Base-by-base conservation (phyloP, 805 yeast species). In the Kodamaea jinghongensis region DNA sequence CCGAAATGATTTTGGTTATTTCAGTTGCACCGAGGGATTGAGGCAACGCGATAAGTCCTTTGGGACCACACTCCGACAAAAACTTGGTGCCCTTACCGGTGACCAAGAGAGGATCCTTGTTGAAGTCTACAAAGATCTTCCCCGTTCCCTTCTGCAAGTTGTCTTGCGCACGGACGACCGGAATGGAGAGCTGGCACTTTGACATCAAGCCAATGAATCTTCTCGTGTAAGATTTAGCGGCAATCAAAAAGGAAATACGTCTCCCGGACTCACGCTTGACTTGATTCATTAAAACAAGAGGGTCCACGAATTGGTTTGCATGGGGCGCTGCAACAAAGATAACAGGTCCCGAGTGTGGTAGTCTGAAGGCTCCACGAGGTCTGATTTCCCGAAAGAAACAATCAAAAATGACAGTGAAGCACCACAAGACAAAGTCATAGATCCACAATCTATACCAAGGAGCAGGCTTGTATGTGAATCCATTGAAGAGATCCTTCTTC, bases 261-360 rank as follows among this genome's bases (percentile, higher is more conserved):
- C 96, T 71, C 6, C 79, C 75, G 2, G 84, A 74, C 42, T 78
- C 79, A 36, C 70, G 67, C 50, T 81, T 76, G 17, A 86, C 91
- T 56, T 85, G 91, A 34, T 85, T 82, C 85, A 87, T 82, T 34
- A 93, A 69, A 37, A 93, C 75, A 35, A 90, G 78, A 2, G 93
- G 91, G 39, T 78, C 78, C 25, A 90, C 88, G 56, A 90, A 90
- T 63, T 87, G 96, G 56, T 87, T 87, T n/a, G 96, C 95, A 66
- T 91, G 99, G 1, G 98, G 98, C 2, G 96, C 99, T 8, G 93
- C 95, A 26, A 93, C 98, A 46, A 93, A 83, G 39, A 91, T 83
- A 6, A 89, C 82, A 0, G 98, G 91, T 0, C 96, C 97, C 7
- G 73, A 61, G 22, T 74, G 70, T 1, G 84, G 83, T 25, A 81